Evolutionary conservation across 179 eudicot genomes (phyloP).

Genomic region (Silene noctiflora): DNA sequence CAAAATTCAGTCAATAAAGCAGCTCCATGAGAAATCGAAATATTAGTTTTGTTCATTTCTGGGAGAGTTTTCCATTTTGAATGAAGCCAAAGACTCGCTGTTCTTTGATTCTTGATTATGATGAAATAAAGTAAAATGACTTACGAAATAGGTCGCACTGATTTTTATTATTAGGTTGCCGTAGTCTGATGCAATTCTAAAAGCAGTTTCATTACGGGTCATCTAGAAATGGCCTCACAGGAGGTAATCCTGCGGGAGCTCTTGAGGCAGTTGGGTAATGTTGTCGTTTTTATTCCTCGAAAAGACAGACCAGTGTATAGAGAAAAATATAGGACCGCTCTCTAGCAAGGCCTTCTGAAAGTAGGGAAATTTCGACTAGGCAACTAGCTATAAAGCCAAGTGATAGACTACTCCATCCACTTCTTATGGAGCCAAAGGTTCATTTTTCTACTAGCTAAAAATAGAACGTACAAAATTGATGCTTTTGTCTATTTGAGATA

Average conservation of each 20-base stretch:
- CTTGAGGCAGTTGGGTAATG: no score
- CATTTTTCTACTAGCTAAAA: no score
- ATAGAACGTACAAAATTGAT: no score
- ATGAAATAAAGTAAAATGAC: not conserved
- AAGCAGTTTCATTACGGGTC: not conserved
- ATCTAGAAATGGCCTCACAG: not conserved
- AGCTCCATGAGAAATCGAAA: not conserved
- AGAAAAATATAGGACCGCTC: no score
- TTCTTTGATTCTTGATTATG: not conserved
- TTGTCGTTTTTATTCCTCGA: no score
- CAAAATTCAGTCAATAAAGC: not conserved
- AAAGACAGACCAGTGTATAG: no score
- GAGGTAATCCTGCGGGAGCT: no score
- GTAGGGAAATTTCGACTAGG: no score
- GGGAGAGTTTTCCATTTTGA: conserved; percentile 1
- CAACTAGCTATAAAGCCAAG: no score
- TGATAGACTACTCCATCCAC: no score
- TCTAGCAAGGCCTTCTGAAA: no score
- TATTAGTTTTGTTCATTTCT: not conserved
- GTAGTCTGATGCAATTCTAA: not conserved
- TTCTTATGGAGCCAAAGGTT: no score
- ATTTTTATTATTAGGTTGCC: not conserved
- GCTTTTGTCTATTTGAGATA: not conserved
- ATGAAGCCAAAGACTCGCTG: not conserved
- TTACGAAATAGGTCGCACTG: not conserved